These are phyloP conservation scores for Backusella parvicylindrica DNA, from an alignment of 192 early-diverging fungal genomes.

Conservation along the genomic window DNA sequence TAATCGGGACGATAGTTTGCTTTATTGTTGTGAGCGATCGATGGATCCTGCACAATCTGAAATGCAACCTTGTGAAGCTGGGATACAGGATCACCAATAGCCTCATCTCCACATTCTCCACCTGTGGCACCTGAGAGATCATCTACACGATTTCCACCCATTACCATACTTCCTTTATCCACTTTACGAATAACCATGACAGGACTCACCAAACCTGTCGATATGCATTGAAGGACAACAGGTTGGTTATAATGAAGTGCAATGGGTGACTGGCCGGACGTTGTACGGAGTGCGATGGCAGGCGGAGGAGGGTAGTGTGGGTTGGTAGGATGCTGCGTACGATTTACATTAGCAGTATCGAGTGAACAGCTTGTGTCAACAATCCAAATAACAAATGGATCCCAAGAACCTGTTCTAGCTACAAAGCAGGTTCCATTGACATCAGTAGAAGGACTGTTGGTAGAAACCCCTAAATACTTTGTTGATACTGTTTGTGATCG, in stretches of 20 bases:
- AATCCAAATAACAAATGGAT: slow-evolving; percentile 84
- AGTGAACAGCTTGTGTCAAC: slow-evolving; percentile 59
- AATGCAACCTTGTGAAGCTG: slow-evolving; percentile 91
- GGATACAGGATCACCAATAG: slow-evolving; percentile 80
- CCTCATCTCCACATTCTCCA: slow-evolving; percentile 47
- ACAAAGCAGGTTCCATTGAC: slow-evolving; percentile 64
- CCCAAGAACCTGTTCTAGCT: slow-evolving; percentile 73
- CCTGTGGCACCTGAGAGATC: slow-evolving; percentile 14
- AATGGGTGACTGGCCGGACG: slow-evolving; percentile 48
- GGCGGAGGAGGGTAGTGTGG: slow-evolving; percentile 18
- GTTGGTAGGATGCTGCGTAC: slow-evolving; percentile 29
- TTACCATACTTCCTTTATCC: slow-evolving; percentile 76
- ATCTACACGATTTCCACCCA: slow-evolving; percentile 55
- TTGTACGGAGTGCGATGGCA: slow-evolving; percentile 56
- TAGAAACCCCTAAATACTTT: slow-evolving; percentile 70
- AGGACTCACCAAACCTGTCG: slow-evolving; percentile 76
- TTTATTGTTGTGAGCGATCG: slow-evolving; percentile 16
- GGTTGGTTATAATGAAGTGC: slow-evolving; percentile 85
- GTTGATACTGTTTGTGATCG: slow-evolving; percentile 90
- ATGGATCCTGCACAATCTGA: slow-evolving; percentile 60
- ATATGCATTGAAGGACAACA: slow-evolving; percentile 83
- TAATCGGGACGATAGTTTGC: not conserved
- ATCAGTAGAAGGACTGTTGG: slow-evolving; percentile 21
- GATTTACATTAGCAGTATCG: slow-evolving; percentile 21
- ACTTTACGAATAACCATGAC: slow-evolving; percentile 82